Base-by-base conservation (phyloP, 345 rosid species). In the Odontarrhena argentea region DNA sequence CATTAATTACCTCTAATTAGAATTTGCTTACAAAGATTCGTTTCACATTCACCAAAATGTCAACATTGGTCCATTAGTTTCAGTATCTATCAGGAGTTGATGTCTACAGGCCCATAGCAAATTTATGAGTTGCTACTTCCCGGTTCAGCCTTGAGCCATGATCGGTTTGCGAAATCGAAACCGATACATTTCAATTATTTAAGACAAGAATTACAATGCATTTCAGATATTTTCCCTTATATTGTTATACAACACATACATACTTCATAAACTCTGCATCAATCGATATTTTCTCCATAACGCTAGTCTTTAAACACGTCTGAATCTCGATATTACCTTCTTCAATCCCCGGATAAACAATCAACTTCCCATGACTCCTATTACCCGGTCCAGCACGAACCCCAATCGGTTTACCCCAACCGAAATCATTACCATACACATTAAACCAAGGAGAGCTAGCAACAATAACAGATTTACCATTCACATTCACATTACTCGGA, bases 321-420 rank as follows among this genome's bases (percentile, higher is more conserved):
- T 82, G 75, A 55, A 80, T 38, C 48, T 80, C 86, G 0, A 80
- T 60, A 24, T 76, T 68, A 1, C 79, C 86, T 70, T 76, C 54
- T 59, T 83, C 74, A 0, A 2, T 56, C 26, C 81, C 84, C 0
- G 71, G 63, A 52, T 18, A 80, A 3, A 50, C 40, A 1, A 73
- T 74, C 0, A 79, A 14, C 52, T 48, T 79, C 12, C 78, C 82
- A 41, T 66, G 25, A 7, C 3, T 3, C 4, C 60, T 60, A 53
- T 71, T 75, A 0, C 55, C 76, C 3, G 36, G 47, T 22, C 80
- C 80, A 22, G 70, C 67, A 56, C 65, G 44, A 9, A 65, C 74
- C 34, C 76, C 67, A 30, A 74, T 35, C 13, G 79, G 79, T 49
- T 60, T 75, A 59, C 82, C 82, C 82, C 83, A 79, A 14, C 79